These are phyloP conservation scores for Fulvia fulva DNA, from an alignment of 2,329 filamentous ascomycete species.

Conservation along the genomic window DNA sequence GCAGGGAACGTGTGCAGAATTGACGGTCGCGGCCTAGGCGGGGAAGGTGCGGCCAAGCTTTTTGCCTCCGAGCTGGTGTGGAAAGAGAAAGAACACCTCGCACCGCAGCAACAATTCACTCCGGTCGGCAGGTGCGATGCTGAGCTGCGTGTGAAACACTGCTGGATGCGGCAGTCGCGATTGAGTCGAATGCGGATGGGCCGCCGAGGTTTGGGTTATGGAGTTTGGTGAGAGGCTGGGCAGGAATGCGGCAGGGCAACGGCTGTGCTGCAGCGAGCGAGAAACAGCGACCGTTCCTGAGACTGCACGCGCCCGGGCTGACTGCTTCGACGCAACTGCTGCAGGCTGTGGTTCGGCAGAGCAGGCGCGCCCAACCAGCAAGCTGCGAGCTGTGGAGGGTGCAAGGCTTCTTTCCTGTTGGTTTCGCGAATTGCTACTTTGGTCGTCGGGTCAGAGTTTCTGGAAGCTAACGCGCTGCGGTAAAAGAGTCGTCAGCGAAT, in stretches of 20 bases:
- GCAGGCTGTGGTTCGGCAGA: not conserved
- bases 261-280: not conserved
- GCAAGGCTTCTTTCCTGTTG: not conserved
- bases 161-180: conserved; percentile 1
- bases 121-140: not conserved
- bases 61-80: not conserved
- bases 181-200: not conserved
- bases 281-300: not conserved
- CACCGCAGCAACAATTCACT: not conserved
- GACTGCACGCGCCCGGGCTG: not conserved
- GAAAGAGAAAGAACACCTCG: not conserved
- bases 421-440: not conserved
- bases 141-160: not conserved
- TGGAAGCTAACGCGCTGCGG: conserved; percentile 6
- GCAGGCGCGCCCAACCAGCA: not conserved
- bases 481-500: conserved; percentile 5
- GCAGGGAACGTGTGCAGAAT: not conserved
- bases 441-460: not conserved
- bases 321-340: not conserved
- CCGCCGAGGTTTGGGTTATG: not conserved
- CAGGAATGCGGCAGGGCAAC: conserved; percentile 5
- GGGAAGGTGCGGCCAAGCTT: conserved; percentile 33
- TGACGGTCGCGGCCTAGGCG: conserved; percentile 31
- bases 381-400: not conserved
- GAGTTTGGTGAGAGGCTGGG: conserved; percentile 4